Evolutionary conservation across 768 basidiomycete species (phyloP), one percentile per base, ranked within the genome.

Genomic region (Tricholoma saponaceum): DNA sequence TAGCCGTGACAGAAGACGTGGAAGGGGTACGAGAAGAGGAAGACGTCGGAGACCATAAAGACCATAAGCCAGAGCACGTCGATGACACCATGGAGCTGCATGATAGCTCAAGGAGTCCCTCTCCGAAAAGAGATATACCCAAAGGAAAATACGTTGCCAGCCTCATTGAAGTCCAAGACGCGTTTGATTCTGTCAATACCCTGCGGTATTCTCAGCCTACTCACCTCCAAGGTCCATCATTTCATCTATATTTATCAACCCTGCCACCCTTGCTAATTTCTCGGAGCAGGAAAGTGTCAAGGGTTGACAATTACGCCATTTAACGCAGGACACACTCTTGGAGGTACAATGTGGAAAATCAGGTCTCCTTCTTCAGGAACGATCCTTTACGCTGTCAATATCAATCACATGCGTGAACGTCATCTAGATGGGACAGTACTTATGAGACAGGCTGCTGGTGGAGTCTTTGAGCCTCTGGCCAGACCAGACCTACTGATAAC

Each of bases 281-380:
- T 23, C n/a, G n/a, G 33, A 60, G 32, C 67, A 90, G 91, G 93
- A 52, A 92, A 94, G 76, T 92, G 91, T 66, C 90, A 95, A 69
- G 92, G 92, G 16, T 75, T 95, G 65, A 95, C 94, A 1, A 91
- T 99, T 61, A 95, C 95, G 16, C 94, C 97, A 1, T 97, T 95
- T 73, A 89, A 91, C 65, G 90, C 94, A 12, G 97, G 96, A 0
- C 95, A 98, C 70, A 92, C 92, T 0, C 82, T 99, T 14, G 97
- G 97, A 59, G 97, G 96, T 44, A 93, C 95, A 5, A 90, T 99
- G 61, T 98, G 95, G 95, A 98, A 98, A 69, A 90, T 99, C 60
- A 87, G 97, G n/a, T 98, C 95, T 0, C 95, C 97, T 2, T 94
- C 95, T 0, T 92, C 92, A 10, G 96, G 95, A 3, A 98, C 97